These are phyloP conservation scores for Annona squamosa DNA, from an alignment of 164 flowering plant genomes.

Conservation along the genomic window DNA sequence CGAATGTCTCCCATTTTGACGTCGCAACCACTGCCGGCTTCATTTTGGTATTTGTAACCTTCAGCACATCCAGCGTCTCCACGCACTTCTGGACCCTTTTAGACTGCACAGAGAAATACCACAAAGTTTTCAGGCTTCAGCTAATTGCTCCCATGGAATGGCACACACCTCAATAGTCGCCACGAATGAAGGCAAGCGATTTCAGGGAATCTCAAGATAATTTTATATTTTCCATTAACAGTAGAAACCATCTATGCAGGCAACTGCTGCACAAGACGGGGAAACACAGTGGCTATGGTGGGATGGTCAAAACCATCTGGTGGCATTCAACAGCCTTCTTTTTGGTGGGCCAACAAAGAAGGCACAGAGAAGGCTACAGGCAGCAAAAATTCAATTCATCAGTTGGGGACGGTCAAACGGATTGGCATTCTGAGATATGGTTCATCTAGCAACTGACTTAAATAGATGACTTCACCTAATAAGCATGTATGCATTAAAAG, in stretches of 20 bases:
- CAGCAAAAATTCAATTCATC: background rate
- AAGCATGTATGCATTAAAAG: background rate
- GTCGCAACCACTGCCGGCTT: slow-evolving; percentile 44
- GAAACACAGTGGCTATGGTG: background rate
- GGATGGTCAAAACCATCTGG: background rate
- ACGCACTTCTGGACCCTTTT: slow-evolving; percentile 71
- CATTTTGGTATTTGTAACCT: slow-evolving; percentile 42
- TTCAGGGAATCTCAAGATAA: background rate
- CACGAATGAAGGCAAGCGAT: no score
- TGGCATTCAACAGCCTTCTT: background rate
- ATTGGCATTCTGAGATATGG: background rate
- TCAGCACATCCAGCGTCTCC: slow-evolving; percentile 56
- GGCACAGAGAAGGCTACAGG: background rate
- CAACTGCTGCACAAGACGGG: background rate
- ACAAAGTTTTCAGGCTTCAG: slow-evolving; percentile 3
- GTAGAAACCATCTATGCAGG: background rate
- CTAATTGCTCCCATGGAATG: background rate
- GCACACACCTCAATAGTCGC: background rate
- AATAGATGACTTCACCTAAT: background rate
- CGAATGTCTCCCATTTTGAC: slow-evolving; percentile 59
- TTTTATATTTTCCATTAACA: background rate
- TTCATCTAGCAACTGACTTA: background rate
- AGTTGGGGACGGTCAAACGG: background rate
- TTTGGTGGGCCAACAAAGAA: background rate
- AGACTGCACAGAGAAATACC: slow-evolving; percentile 31